A percentile compares a stretch with the other conserved stretches of the same genome.
Conservation (phyloP, 2,329 filamentous ascomycete species). For the Colletotrichum tabaci region DNA sequence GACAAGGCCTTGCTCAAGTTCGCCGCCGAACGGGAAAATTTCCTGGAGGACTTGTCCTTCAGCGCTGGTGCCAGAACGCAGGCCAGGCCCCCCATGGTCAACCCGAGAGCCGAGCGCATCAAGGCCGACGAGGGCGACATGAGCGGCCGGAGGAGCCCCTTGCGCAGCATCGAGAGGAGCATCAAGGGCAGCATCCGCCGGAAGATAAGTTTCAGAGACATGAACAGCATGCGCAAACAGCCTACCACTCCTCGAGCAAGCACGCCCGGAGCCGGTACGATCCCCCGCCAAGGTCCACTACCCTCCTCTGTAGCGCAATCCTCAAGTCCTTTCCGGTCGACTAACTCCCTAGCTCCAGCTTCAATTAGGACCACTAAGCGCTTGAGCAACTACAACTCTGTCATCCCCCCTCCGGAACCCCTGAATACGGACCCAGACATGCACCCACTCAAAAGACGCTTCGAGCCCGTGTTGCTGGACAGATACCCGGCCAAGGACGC, state of each 20-base stretch:
- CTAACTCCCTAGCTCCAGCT: conserved; percentile 55
- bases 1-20: conserved; percentile 95
- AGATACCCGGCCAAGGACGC: conserved; percentile 90
- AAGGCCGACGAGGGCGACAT: conserved; percentile 77
- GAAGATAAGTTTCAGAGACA: conserved; percentile 92
- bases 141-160: conserved; percentile 68
- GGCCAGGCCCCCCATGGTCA: conserved; percentile 78
- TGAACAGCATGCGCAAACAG: conserved; percentile 94
- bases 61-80: conserved; percentile 85
- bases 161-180: conserved; percentile 72
- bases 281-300: conserved; percentile 32
- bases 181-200: conserved; percentile 90
- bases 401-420: conserved; percentile 93
- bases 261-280: conserved; percentile 41
- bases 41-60: conserved; percentile 92
- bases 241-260: conserved; percentile 67
- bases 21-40: conserved; percentile 93
- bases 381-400: conserved; percentile 97
- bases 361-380: conserved; percentile 85
- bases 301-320: conserved; percentile 37
- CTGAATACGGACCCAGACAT: conserved; percentile 91
- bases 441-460: conserved; percentile 94
- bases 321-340: conserved; percentile 41
- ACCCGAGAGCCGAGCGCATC: conserved; percentile 86
- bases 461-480: conserved; percentile 96